phyloP scores from a whole-genome alignment of 1,139 yeast genomes.

The Pichia sp. region DNA sequence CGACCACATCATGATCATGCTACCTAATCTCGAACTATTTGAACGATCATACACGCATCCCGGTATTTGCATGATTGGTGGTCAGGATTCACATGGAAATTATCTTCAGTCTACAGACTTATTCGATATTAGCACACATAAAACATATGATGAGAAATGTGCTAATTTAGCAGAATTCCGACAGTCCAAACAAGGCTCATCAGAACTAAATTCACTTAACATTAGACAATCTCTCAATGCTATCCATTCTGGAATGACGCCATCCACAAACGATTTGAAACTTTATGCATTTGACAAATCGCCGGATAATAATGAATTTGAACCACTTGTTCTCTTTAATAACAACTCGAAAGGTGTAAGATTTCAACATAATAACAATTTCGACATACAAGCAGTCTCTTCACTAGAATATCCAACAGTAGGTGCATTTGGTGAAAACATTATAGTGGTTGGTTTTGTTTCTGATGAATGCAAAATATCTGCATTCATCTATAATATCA shows the following conservation, averaged over 20 bases:
- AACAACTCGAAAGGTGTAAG: constrained; percentile 15
- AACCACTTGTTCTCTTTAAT: constrained; percentile 24
- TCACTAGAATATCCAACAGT: constrained; percentile 52
- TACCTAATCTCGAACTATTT: constrained; percentile 42
- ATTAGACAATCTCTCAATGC: constrained; percentile 11
- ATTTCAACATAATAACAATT: constrained; percentile 3
- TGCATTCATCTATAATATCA: constrained; percentile 56
- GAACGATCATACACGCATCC: constrained; percentile 44
- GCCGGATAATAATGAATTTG: constrained; percentile 11
- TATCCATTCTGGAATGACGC: constrained; percentile 3
- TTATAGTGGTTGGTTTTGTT: constrained; percentile 58
- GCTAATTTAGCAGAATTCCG: constrained; percentile 4
- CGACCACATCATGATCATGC: constrained; percentile 50
- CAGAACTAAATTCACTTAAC: background rate
- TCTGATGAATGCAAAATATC: constrained; percentile 55
- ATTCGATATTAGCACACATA: constrained; percentile 50
- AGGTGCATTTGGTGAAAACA: constrained; percentile 61
- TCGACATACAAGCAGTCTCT: constrained; percentile 5
- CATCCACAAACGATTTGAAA: constrained; percentile 1
- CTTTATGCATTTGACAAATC: constrained; percentile 15
- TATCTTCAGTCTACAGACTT: constrained; percentile 45
- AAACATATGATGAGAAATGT: constrained; percentile 37
- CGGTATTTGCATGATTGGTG: constrained; percentile 63
- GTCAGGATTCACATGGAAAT: constrained; percentile 45
- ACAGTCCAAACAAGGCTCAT: background rate